Evolutionary conservation across 129 eudicot species (phyloP).

Genomic region (Oenanthe sinensis): DNA sequence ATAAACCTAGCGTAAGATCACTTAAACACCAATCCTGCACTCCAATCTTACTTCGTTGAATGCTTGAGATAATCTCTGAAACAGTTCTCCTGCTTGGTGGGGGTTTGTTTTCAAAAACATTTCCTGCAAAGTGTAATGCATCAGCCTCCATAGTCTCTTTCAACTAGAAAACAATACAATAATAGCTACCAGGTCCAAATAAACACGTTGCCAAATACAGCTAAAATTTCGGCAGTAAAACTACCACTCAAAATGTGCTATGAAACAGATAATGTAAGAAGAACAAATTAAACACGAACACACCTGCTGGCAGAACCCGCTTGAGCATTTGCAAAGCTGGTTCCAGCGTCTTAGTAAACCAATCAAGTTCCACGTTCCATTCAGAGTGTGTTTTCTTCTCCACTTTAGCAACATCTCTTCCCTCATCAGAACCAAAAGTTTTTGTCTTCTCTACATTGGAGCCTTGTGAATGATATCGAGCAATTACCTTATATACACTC

Average conservation of each 20-base stretch:
- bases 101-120: slow-evolving; percentile 32
- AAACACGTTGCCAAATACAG: background rate
- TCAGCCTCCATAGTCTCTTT: slow-evolving; percentile 5
- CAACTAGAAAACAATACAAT: slow-evolving; percentile 8
- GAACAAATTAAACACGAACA: slow-evolving; percentile 3
- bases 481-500: slow-evolving; percentile 25
- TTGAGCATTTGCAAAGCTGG: slow-evolving; percentile 76
- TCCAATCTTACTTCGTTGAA: slow-evolving; percentile 82
- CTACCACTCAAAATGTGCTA: background rate
- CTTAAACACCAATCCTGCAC: slow-evolving; percentile 89
- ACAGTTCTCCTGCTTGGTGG: slow-evolving; percentile 64
- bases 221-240: background rate
- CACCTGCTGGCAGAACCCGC: slow-evolving; percentile 76
- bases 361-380: slow-evolving; percentile 72
- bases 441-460: slow-evolving; percentile 29
- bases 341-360: slow-evolving; percentile 83
- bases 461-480: slow-evolving; percentile 54
- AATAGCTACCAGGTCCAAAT: background rate
- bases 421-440: slow-evolving; percentile 20
- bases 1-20: slow-evolving; percentile 92
- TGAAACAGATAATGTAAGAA: background rate
- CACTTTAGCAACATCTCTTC: slow-evolving; percentile 30
- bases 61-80: slow-evolving; percentile 71
- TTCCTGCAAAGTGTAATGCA: slow-evolving; percentile 33
- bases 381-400: slow-evolving; percentile 20